Evolutionary conservation across 495 filamentous ascomycete genomes (phyloP).

Genomic region (Penicillium cinerascens): DNA sequence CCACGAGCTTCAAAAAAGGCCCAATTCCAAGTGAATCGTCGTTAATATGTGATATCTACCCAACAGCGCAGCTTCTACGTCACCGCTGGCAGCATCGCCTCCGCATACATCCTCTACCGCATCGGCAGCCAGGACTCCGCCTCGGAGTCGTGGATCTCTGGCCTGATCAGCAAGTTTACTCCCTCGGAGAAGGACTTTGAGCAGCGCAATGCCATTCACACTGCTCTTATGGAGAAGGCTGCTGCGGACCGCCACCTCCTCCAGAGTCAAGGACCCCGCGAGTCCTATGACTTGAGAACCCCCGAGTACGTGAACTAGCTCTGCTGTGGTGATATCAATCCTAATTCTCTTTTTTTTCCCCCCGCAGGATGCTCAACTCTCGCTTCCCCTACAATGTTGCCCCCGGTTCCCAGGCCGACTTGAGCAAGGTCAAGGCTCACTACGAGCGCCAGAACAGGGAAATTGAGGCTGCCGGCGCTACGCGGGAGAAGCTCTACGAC

Average conservation of each 20-base stretch:
- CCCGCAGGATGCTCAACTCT: constrained; percentile 43
- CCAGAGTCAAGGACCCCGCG: constrained; percentile 45
- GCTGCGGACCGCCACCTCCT: constrained; percentile 66
- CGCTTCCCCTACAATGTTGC: constrained; percentile 61
- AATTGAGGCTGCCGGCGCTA: constrained; percentile 46
- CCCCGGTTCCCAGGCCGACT: constrained; percentile 57
- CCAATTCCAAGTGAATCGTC: constrained; percentile 9
- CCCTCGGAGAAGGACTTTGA: constrained; percentile 50
- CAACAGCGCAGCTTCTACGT: constrained; percentile 64
- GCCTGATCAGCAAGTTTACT: constrained; percentile 53
- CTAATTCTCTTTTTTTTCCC: neutral
- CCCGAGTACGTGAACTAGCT: constrained; percentile 58
- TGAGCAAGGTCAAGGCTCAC: constrained; percentile 59
- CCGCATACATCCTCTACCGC: constrained; percentile 55
- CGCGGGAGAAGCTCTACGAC: constrained; percentile 45
- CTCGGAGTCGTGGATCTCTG: constrained; percentile 52
- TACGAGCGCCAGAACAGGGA: constrained; percentile 57
- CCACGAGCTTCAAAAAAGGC: constrained; percentile 4
- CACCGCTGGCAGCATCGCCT: constrained; percentile 55
- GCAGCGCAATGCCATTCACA: constrained; percentile 60
- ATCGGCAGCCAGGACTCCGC: constrained; percentile 42
- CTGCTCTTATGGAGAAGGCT: constrained; percentile 63
- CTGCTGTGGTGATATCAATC: neutral
- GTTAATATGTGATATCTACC: constrained; percentile 15
- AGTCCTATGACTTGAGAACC: constrained; percentile 53